Conservation (phyloP, 495 filamentous ascomycete genomes). For the Penicillium steckii region DNA sequence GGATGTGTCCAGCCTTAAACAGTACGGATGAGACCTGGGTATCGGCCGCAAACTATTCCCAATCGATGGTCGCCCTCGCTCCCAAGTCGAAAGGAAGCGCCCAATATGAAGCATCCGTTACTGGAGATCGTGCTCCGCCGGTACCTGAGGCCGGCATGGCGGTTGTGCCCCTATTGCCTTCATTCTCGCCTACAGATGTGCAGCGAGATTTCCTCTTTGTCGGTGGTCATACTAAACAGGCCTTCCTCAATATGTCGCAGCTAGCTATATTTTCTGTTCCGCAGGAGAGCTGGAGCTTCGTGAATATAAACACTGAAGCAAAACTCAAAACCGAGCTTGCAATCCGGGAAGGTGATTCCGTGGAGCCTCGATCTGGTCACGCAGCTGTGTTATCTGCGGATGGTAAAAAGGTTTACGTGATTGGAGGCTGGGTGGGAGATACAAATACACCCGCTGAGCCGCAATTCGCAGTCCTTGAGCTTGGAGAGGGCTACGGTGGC, state of each 20-base stretch:
- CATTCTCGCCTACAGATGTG: constrained; percentile 53
- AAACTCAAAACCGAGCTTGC: constrained; percentile 47
- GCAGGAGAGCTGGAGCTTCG: constrained; percentile 81
- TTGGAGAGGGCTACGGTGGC: constrained; percentile 70
- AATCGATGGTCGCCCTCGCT: constrained; percentile 62
- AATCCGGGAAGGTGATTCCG: constrained; percentile 28
- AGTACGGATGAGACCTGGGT: constrained; percentile 51
- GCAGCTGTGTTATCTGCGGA: constrained; percentile 76
- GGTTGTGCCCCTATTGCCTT: constrained; percentile 67
- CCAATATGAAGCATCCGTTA: constrained; percentile 38
- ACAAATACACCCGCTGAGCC: constrained; percentile 69
- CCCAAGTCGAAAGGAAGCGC: constrained; percentile 18
- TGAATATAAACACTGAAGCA: constrained; percentile 54
- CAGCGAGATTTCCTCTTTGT: constrained; percentile 77
- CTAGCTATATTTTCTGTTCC: constrained; percentile 85
- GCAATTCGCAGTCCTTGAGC: constrained; percentile 71
- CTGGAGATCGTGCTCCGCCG: constrained; percentile 55
- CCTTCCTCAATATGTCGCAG: constrained; percentile 92
- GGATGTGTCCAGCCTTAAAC: constrained; percentile 72
- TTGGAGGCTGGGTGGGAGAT: constrained; percentile 92
- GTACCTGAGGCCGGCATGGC: constrained; percentile 86
- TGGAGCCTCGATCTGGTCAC: constrained; percentile 85
- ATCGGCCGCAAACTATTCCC: constrained; percentile 70
- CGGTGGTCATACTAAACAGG: constrained; percentile 78
- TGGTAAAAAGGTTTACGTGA: constrained; percentile 68